Evolutionary conservation across 495 filamentous ascomycete genomes (phyloP).

Genomic region (Gamarada debralockiae): DNA sequence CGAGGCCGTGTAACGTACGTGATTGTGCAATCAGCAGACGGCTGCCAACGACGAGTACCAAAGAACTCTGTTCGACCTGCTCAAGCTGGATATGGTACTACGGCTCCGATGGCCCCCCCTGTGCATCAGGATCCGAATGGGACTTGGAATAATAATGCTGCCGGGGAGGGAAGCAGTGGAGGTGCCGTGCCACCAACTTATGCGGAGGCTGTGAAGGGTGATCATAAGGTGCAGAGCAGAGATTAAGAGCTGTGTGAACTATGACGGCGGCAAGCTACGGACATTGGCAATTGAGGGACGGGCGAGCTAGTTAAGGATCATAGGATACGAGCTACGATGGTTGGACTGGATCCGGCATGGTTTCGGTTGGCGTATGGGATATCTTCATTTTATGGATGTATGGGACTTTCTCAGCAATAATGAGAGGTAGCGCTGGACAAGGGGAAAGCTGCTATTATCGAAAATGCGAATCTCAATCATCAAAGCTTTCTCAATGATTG

Average conservation of each 20-base stretch:
- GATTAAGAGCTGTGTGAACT: conserved; percentile 38
- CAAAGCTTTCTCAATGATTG: too few relatives aligned
- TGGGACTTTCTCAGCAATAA: too few relatives aligned
- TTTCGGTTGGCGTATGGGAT: too few relatives aligned
- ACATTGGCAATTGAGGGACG: too few relatives aligned
- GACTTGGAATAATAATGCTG: conserved; percentile 19
- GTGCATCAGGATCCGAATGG: conserved; percentile 22
- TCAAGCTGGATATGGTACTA: conserved; percentile 20
- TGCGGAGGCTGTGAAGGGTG: conserved; percentile 58
- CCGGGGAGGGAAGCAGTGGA: conserved; percentile 19
- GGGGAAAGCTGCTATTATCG: too few relatives aligned
- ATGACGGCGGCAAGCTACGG: neutral
- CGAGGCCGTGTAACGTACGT: conserved; percentile 63
- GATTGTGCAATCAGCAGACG: conserved; percentile 48
- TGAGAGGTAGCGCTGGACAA: too few relatives aligned
- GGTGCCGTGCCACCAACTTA: conserved; percentile 25
- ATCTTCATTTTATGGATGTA: too few relatives aligned
- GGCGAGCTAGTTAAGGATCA: too few relatives aligned
- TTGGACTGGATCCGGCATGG: too few relatives aligned
- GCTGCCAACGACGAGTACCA: conserved; percentile 7
- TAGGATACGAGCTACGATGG: too few relatives aligned
- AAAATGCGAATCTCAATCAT: too few relatives aligned
- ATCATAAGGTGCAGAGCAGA: conserved; percentile 78
- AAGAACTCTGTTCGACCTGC: conserved; percentile 4
- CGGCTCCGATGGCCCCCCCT: conserved; percentile 21